A percentile compares a stretch with the other conserved stretches of the same genome.
Conservation (phyloP, 108 stramenopile species). For the Fistulifera solaris region DNA sequence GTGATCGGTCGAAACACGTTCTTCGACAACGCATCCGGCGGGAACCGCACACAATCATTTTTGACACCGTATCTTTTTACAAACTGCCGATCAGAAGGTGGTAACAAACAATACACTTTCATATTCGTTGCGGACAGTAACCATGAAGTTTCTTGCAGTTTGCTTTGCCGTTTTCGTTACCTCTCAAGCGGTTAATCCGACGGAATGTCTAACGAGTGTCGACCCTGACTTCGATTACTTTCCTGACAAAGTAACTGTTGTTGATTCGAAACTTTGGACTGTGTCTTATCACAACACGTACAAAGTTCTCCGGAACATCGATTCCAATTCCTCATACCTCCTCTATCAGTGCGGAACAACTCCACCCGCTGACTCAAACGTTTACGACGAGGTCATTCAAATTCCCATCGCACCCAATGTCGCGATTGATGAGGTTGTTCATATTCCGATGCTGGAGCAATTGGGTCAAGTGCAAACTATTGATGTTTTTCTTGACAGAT, state of each 20-base stretch:
- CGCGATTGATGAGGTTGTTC: constrained; percentile 21
- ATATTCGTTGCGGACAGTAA: too few species aligned
- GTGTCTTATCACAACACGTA: constrained; percentile 33
- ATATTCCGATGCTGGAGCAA: constrained; percentile 27
- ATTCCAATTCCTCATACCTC: constrained; percentile 16
- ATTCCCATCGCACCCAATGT: constrained; percentile 24
- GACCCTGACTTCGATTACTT: constrained; percentile 42
- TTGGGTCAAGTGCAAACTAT: constrained; percentile 24
- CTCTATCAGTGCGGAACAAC: constrained; percentile 63
- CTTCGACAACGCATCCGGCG: too few species aligned
- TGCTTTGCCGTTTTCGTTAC: background rate
- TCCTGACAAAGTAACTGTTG: constrained; percentile 35
- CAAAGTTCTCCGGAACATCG: constrained; percentile 34
- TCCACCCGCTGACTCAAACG: constrained; percentile 18
- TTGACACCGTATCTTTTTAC: too few species aligned
- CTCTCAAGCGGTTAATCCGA: background rate
- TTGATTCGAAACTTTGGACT: constrained; percentile 28
- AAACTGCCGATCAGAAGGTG: too few species aligned
- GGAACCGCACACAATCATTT: too few species aligned
- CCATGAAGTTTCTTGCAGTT: background rate
- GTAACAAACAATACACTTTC: too few species aligned
- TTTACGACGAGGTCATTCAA: constrained; percentile 7
- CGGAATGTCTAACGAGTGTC: constrained; percentile 18
- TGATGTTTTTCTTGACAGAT: constrained; percentile 17
- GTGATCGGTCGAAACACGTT: too few species aligned